Percentiles rank a stretch among this genome's conserved stretches.
Conservation (phyloP, 352 stramenopile species). For the Phytopythium mirpurense region DNA sequence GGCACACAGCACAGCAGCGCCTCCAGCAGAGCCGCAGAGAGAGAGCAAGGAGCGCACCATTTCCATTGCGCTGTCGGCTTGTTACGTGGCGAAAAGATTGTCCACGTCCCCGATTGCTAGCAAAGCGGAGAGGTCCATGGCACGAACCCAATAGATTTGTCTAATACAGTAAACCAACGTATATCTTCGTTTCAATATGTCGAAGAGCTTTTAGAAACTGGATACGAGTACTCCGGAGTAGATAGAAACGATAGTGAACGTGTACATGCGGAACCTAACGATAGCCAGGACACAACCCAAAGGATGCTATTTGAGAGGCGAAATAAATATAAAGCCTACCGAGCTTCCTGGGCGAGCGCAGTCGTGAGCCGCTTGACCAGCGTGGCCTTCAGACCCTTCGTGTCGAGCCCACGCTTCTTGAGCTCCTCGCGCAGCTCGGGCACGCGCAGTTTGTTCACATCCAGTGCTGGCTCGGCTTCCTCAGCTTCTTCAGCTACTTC, state of each 20-base stretch:
- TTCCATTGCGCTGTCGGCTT: conserved; percentile 24
- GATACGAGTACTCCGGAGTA: background rate
- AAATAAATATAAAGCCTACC: conserved; percentile 12
- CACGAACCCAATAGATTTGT: conserved; percentile 3
- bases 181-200: background rate
- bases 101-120: conserved; percentile 1
- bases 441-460: conserved; percentile 54
- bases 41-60: conserved; percentile 21
- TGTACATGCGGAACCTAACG: background rate
- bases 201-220: background rate
- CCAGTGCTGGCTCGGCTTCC: conserved; percentile 9
- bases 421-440: conserved; percentile 56
- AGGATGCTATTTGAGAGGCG: conserved; percentile 2
- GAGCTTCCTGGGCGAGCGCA: conserved; percentile 30
- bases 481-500: background rate
- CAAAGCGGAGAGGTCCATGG: background rate
- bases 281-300: background rate
- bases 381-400: conserved; percentile 60
- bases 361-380: conserved; percentile 60
- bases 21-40: no score
- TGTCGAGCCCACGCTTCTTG: conserved; percentile 65
- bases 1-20: background rate
- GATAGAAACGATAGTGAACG: no score
- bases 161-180: background rate
- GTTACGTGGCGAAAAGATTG: conserved; percentile 9